Conservation (phyloP, 148 eudicot species). For the Chenopodium album region DNA sequence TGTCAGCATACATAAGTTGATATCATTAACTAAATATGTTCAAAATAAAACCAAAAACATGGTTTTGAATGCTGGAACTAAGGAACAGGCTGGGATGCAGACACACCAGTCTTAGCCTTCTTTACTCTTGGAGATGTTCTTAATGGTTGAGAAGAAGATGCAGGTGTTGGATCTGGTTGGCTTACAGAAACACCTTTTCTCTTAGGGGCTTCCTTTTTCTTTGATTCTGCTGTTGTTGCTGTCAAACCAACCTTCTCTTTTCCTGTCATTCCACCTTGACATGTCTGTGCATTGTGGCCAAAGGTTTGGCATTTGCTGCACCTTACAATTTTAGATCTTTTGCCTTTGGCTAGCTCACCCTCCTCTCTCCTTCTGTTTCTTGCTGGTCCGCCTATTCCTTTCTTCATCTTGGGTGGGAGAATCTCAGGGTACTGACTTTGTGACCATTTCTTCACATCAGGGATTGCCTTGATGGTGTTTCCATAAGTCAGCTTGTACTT, state of each 20-base stretch:
- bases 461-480: not conserved
- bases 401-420: not conserved
- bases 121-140: no score
- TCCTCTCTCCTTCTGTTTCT: constrained; percentile 2
- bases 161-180: no score
- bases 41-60: no score
- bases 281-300: constrained; percentile 2
- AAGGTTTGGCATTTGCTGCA: not conserved
- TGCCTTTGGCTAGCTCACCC: not conserved
- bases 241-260: not conserved
- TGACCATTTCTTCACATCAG: not conserved
- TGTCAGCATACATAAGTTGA: no score
- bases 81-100: no score
- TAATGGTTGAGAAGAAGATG: no score
- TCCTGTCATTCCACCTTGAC: not conserved
- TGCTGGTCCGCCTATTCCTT: not conserved
- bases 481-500: not conserved
- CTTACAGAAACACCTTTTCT: no score
- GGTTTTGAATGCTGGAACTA: no score
- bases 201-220: no score
- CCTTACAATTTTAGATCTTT: not conserved
- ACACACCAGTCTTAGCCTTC: no score
- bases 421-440: not conserved
- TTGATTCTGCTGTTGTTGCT: no score
- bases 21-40: no score